phyloP scores from a whole-genome alignment of 768 basidiomycete species.

The Myochromella boudieri region DNA sequence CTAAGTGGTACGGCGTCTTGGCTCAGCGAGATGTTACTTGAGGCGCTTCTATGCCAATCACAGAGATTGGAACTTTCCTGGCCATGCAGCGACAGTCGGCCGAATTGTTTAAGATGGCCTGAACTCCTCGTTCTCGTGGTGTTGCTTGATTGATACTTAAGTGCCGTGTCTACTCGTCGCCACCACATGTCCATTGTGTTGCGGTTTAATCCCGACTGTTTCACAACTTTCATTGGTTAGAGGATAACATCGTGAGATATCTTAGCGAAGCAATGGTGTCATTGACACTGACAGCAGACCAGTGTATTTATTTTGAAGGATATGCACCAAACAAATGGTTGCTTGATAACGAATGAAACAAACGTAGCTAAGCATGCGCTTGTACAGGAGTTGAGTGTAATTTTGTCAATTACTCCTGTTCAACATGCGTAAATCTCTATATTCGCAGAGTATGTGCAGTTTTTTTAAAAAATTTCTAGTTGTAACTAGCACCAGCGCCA shows the following conservation, averaged over 20 bases:
- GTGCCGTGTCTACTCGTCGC: constrained; percentile 1
- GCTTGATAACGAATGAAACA: neutral
- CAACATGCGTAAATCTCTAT: too few species aligned
- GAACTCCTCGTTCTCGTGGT: neutral
- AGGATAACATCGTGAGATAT: neutral
- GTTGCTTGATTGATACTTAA: constrained; percentile 2
- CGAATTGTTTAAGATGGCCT: neutral
- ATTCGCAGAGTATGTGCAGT: too few species aligned
- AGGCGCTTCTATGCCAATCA: constrained; percentile 4
- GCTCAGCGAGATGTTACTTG: neutral
- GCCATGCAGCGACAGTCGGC: constrained; percentile 2
- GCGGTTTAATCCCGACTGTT: neutral
- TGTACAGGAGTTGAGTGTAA: neutral
- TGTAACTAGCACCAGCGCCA: neutral
- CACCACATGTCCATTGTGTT: constrained; percentile 2
- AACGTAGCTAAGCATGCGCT: neutral
- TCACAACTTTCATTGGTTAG: neutral
- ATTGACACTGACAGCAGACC: too few species aligned
- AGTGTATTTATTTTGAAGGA: too few species aligned
- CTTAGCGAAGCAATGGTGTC: neutral
- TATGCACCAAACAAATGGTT: neutral
- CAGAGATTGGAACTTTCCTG: neutral
- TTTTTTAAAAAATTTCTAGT: neutral
- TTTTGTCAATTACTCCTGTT: too few species aligned
- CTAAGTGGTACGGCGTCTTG: constrained; percentile 1